Evolutionary conservation across 345 rosid genomes (phyloP).

Genomic region (Sisymbrium altissimum): DNA sequence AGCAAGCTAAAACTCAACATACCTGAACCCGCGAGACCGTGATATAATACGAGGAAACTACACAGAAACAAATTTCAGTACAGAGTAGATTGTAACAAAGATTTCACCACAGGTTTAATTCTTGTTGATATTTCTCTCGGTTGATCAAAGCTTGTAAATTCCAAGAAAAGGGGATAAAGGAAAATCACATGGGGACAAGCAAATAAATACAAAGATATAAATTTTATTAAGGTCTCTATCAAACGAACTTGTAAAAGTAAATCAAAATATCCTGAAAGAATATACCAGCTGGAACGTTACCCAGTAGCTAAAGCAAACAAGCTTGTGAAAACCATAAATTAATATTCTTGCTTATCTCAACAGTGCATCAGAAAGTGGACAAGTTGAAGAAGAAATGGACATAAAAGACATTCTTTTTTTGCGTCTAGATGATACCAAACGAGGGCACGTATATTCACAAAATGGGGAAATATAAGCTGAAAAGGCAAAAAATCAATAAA

Average conservation of each 20-base stretch:
- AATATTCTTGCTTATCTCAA: conserved; percentile 22
- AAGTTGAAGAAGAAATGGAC: conserved; percentile 16
- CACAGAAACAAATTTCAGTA: not conserved
- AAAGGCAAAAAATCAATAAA: conserved; percentile 6
- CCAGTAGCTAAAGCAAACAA: conserved; percentile 27
- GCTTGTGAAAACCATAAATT: not conserved
- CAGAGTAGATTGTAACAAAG: conserved; percentile 12
- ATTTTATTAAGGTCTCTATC: conserved; percentile 25
- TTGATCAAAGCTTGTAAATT: conserved; percentile 35
- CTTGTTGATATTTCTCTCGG: conserved; percentile 8
- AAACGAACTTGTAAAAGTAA: conserved; percentile 14
- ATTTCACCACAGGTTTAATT: conserved; percentile 1
- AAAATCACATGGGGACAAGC: conserved; percentile 17
- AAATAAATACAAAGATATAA: not conserved
- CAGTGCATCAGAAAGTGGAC: conserved; percentile 6
- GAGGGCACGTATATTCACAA: conserved; percentile 19
- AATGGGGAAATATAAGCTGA: not conserved
- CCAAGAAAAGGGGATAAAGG: conserved; percentile 35
- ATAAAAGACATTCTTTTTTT: conserved; percentile 1
- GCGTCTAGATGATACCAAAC: conserved; percentile 12
- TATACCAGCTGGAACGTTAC: conserved; percentile 26
- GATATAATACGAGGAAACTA: not conserved
- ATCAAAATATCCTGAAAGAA: conserved; percentile 28
- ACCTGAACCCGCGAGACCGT: conserved; percentile 18
- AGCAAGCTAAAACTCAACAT: conserved; percentile 11